Evolutionary conservation across 1,284 basidiomycete species (phyloP).

Genomic region (Kalmanozyma brasiliensis): DNA sequence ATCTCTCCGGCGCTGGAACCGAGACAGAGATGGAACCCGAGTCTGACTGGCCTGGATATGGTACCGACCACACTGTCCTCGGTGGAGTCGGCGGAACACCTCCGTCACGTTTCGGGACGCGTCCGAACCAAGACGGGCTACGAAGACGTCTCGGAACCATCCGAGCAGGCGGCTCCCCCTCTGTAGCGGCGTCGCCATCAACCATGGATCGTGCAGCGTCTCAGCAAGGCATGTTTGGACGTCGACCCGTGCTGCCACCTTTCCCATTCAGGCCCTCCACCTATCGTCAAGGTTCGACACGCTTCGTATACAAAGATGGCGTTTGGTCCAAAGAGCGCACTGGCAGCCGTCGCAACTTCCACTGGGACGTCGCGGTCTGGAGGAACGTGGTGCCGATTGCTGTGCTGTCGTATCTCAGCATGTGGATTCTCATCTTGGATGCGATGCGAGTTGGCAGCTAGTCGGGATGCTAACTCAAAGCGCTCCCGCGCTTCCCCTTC

Average conservation of each 20-base stretch:
- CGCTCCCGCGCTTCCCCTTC: too few species aligned
- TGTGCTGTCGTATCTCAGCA: slow-evolving; percentile 57
- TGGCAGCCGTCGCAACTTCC: slow-evolving; percentile 58
- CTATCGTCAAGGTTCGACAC: slow-evolving; percentile 16
- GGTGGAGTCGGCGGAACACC: slow-evolving; percentile 7
- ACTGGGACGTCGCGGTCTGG: slow-evolving; percentile 66
- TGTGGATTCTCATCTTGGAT: slow-evolving; percentile 59
- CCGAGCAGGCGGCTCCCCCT: not conserved
- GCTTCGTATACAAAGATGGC: slow-evolving; percentile 20
- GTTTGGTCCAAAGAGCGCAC: slow-evolving; percentile 25
- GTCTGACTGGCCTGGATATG: slow-evolving; percentile 41
- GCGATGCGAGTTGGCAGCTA: slow-evolving; percentile 30
- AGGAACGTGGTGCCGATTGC: slow-evolving; percentile 64
- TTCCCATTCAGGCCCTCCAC: slow-evolving; percentile 21
- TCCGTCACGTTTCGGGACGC: not conserved
- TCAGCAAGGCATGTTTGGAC: not conserved
- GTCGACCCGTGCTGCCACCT: slow-evolving; percentile 15
- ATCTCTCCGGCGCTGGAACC: slow-evolving; percentile 10
- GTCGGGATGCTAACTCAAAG: too few species aligned
- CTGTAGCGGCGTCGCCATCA: not conserved
- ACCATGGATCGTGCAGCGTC: not conserved
- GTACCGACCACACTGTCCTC: slow-evolving; percentile 31
- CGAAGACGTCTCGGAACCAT: slow-evolving; percentile 9
- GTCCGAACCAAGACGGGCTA: slow-evolving; percentile 8
- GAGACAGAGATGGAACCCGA: slow-evolving; percentile 43